These are phyloP conservation scores for Fusarium abutilonis DNA, from an alignment of 2,329 filamentous ascomycete species.

Conservation along the genomic window DNA sequence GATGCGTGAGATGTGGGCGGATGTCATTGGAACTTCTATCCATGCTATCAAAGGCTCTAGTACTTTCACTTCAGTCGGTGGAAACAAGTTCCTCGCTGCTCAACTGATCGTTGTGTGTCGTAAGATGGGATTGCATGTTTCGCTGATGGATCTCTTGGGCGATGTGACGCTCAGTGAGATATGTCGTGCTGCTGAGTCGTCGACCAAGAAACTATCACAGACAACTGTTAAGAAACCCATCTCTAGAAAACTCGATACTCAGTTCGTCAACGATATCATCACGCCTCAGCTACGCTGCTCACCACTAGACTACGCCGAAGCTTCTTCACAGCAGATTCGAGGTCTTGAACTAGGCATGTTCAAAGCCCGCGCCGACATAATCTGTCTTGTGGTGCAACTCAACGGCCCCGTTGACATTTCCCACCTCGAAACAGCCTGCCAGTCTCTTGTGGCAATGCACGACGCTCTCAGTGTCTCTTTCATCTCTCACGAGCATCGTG, in stretches of 20 bases:
- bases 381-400: constrained; percentile 61
- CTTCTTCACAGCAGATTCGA: constrained; percentile 59
- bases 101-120: constrained; percentile 58
- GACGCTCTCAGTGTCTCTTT: constrained; percentile 66
- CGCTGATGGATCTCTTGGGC: constrained; percentile 55
- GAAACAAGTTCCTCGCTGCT: constrained; percentile 57
- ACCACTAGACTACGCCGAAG: constrained; percentile 58
- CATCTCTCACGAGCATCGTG: constrained; percentile 55
- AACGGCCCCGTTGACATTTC: constrained; percentile 54
- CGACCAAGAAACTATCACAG: constrained; percentile 8
- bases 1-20: constrained; percentile 61
- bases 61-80: constrained; percentile 59
- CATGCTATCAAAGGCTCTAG: constrained; percentile 54
- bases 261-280: constrained; percentile 54
- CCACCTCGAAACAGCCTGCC: constrained; percentile 59
- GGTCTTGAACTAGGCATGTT: constrained; percentile 61
- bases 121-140: constrained; percentile 53
- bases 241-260: constrained; percentile 42
- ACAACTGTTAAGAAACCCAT: constrained; percentile 2
- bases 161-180: constrained; percentile 57
- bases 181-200: constrained; percentile 50
- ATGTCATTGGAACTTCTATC: constrained; percentile 54
- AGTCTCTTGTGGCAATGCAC: constrained; percentile 56
- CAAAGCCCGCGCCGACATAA: constrained; percentile 55
- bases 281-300: constrained; percentile 56